Base-by-base conservation (phyloP, 2,329 filamentous ascomycete genomes). In the Dothideomycetes sp. region DNA sequence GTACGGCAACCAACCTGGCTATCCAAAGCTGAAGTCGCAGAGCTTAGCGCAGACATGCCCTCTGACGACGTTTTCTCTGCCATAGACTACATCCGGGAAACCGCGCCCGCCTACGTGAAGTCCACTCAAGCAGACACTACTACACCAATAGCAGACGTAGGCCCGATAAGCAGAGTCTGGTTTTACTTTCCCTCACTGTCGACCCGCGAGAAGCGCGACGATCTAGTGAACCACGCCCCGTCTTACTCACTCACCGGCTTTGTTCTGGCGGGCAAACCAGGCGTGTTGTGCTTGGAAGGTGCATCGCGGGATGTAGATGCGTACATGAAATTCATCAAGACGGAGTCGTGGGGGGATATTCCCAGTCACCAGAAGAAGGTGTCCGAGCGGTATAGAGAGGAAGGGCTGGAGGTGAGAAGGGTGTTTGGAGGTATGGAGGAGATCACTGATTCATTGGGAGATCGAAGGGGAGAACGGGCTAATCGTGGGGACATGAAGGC, bases 271-370 rank as follows among this genome's bases (percentile, higher is more conserved):
- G 75, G 75, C 0, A 79, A 79, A 44, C 75, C 75, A 0, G 75
- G 75, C 2, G 57, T 67, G 1, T 45, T 74, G 2, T 75, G 70
- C 38, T 56, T 74, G 0, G 71, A 75, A 50, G 71, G 71, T 7
- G 52, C 39, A 0, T 68, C 70, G 0, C 36, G 48, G 5, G 52
- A 60, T 18, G 65, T 78, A 2, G 73, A 78, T 41, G 66, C 65
- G 8, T 78, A 75, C 47, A 78, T 78, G 75, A 69, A 64, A 19
- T 77, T 72, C 41, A 77, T 78, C 57, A 77, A 77, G 55, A 77
- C 72, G 4, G 69, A 77, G 47, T 75, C 70, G 38, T 78, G 75
- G 75, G 69, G 72, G 0, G 74, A 78, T 52, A 77, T 78, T 4
- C 75, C 75, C 0, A 64, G 70, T 14, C 66, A 75, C 42, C 75